A percentile compares a stretch with the other conserved stretches of the same genome.
phyloP scores from a whole-genome alignment of 1,284 basidiomycete genomes.

The Golubevia pallescens region DNA sequence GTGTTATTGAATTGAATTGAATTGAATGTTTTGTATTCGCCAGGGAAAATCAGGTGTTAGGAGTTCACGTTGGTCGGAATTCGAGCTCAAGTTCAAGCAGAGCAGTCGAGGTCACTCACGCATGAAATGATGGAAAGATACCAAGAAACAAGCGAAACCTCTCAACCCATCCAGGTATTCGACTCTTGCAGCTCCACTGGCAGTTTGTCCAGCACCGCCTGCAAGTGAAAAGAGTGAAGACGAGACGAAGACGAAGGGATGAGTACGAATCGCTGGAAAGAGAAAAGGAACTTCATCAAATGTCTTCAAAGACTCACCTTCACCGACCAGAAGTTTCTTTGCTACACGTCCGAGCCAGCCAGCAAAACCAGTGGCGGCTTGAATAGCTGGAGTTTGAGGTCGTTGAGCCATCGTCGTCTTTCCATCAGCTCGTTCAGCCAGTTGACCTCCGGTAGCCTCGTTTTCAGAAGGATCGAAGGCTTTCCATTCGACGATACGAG shows the following conservation, averaged over 20 bases:
- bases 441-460: slow-evolving; percentile 30
- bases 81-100: too few species aligned
- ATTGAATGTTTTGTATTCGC: too few species aligned
- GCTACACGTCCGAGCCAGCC: slow-evolving; percentile 17
- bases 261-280: background rate
- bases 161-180: slow-evolving; percentile 52
- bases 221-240: slow-evolving; percentile 1
- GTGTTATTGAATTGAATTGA: too few species aligned
- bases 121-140: slow-evolving; percentile 52
- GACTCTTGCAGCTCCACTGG: slow-evolving; percentile 38
- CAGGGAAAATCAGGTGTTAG: too few species aligned
- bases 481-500: slow-evolving; percentile 44
- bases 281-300: background rate
- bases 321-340: slow-evolving; percentile 23
- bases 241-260: background rate
- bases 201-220: slow-evolving; percentile 28
- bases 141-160: slow-evolving; percentile 50
- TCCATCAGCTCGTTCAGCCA: slow-evolving; percentile 31
- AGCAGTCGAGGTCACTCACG: too few species aligned
- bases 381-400: too few species aligned
- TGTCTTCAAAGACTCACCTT: background rate
- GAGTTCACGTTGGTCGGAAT: too few species aligned
- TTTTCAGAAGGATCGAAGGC: slow-evolving; percentile 27
- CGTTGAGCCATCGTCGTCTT: slow-evolving; percentile 12
- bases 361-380: slow-evolving; percentile 10